Conservation (phyloP, 352 stramenopile genomes). For the Hyaloperonospora arabidopsidis region DNA sequence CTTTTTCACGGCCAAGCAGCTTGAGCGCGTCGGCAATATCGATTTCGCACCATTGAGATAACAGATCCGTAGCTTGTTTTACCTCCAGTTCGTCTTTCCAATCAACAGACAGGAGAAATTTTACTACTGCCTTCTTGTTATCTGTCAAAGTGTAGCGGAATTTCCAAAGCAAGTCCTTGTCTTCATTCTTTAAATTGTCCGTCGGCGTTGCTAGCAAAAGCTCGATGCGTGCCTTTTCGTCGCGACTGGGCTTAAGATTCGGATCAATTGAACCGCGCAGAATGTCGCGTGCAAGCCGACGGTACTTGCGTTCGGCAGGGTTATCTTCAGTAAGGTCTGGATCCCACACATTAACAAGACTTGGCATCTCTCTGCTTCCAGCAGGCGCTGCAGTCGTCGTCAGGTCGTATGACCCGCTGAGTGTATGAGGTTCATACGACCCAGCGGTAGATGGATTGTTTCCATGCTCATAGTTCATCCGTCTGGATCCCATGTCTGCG, state of each 20-base stretch:
- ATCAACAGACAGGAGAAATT: constrained; percentile 97
- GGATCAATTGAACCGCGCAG: constrained; percentile 94
- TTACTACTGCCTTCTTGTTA: constrained; percentile 93
- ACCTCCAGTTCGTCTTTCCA: constrained; percentile 97
- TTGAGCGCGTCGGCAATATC: constrained; percentile 97
- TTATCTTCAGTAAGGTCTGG: constrained; percentile 86
- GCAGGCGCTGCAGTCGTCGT: constrained; percentile 17
- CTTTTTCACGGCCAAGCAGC: constrained; percentile 88
- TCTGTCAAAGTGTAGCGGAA: constrained; percentile 95
- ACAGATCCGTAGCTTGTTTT: constrained; percentile 84
- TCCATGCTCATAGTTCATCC: constrained; percentile 32
- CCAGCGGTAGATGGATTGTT: constrained; percentile 12
- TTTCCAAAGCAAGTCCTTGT: constrained; percentile 93
- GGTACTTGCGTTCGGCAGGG: constrained; percentile 95
- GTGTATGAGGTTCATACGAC: constrained; percentile 37
- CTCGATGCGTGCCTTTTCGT: constrained; percentile 90
- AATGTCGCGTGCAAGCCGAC: constrained; percentile 93
- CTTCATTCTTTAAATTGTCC: constrained; percentile 89
- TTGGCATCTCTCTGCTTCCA: constrained; percentile 32
- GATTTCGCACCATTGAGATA: constrained; percentile 87
- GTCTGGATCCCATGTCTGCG: constrained; percentile 34
- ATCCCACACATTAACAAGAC: constrained; percentile 76
- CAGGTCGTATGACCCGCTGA: constrained; percentile 47
- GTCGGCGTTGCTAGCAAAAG: constrained; percentile 88
- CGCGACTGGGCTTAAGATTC: constrained; percentile 94